Evolutionary conservation across 2,329 filamentous ascomycete species (phyloP).

Genomic region (Thielaviopsis ethacetica): DNA sequence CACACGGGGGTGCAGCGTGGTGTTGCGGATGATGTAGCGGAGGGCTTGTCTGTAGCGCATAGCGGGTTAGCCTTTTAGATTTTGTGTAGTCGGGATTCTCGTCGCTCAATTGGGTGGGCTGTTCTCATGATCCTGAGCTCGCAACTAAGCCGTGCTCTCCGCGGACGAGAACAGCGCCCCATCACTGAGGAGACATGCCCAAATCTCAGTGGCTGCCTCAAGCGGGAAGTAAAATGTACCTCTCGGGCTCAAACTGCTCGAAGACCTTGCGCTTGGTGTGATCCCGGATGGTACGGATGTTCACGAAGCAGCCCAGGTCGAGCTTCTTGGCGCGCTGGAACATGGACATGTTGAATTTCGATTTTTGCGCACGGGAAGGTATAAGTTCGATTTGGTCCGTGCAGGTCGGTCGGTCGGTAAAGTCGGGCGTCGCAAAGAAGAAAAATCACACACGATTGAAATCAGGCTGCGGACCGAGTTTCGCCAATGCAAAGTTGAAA

Average conservation of each 20-base stretch:
- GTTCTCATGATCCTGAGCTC: too few relatives aligned
- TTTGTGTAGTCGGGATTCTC: not conserved
- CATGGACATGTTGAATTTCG: slow-evolving; percentile 51
- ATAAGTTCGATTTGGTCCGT: not conserved
- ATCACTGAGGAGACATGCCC: not conserved
- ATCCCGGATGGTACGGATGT: slow-evolving; percentile 76
- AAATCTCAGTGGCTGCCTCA: not conserved
- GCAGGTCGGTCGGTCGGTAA: not conserved
- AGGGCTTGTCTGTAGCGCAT: slow-evolving; percentile 57
- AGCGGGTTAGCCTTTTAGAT: not conserved
- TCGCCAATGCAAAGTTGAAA: not conserved
- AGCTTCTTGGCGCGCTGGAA: slow-evolving; percentile 73
- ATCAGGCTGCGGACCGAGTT: not conserved
- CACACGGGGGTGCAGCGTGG: slow-evolving; percentile 61
- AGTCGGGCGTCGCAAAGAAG: not conserved
- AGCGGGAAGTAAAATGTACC: slow-evolving; percentile 33
- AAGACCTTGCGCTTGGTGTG: slow-evolving; percentile 94
- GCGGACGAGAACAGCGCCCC: not conserved
- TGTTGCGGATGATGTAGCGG: slow-evolving; percentile 87
- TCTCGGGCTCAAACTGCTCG: slow-evolving; percentile 70
- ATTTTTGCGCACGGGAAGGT: not conserved
- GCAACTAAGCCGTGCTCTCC: not conserved
- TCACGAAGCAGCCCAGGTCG: slow-evolving; percentile 75
- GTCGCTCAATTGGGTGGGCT: not conserved
- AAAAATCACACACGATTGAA: not conserved